Evolutionary conservation across 805 yeast genomes (phyloP).

Genomic region (Tetrapisispora fleetii): DNA sequence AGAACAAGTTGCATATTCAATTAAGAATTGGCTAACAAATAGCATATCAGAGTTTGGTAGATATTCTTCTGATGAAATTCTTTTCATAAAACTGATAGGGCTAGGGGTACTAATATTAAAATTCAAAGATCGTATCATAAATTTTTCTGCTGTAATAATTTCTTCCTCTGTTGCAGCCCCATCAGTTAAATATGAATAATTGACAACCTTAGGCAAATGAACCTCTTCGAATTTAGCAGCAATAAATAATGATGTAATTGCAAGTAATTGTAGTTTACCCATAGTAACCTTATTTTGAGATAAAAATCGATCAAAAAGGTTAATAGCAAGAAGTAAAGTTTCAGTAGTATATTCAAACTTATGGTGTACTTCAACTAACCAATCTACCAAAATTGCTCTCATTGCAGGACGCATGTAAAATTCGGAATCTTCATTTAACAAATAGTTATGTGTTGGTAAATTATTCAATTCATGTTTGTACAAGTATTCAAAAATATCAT

Average conservation of each 20-base stretch:
- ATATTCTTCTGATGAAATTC: slow-evolving; percentile 85
- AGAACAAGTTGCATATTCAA: slow-evolving; percentile 71
- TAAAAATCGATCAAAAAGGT: slow-evolving; percentile 81
- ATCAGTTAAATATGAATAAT: slow-evolving; percentile 81
- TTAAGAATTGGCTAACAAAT: slow-evolving; percentile 72
- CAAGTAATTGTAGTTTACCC: slow-evolving; percentile 72
- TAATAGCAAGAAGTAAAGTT: slow-evolving; percentile 72
- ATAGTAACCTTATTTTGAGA: slow-evolving; percentile 63
- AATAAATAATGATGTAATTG: slow-evolving; percentile 75
- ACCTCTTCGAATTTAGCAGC: slow-evolving; percentile 95
- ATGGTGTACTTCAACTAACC: slow-evolving; percentile 85
- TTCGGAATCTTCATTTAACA: slow-evolving; percentile 40
- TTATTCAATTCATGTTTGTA: slow-evolving; percentile 58
- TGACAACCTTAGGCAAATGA: slow-evolving; percentile 72
- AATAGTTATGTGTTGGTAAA: slow-evolving; percentile 60
- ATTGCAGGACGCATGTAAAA: slow-evolving; percentile 67
- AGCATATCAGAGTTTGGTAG: slow-evolving; percentile 68
- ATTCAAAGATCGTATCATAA: slow-evolving; percentile 57
- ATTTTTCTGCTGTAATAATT: slow-evolving; percentile 74
- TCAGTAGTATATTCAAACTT: slow-evolving; percentile 79
- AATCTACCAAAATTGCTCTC: slow-evolving; percentile 83
- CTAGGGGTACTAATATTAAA: slow-evolving; percentile 78
- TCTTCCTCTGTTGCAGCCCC: slow-evolving; percentile 75
- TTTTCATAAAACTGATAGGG: slow-evolving; percentile 80
- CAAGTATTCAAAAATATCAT: slow-evolving; percentile 73